phyloP scores from a whole-genome alignment of 1,139 yeast species.

The Taiozyma onychis region DNA sequence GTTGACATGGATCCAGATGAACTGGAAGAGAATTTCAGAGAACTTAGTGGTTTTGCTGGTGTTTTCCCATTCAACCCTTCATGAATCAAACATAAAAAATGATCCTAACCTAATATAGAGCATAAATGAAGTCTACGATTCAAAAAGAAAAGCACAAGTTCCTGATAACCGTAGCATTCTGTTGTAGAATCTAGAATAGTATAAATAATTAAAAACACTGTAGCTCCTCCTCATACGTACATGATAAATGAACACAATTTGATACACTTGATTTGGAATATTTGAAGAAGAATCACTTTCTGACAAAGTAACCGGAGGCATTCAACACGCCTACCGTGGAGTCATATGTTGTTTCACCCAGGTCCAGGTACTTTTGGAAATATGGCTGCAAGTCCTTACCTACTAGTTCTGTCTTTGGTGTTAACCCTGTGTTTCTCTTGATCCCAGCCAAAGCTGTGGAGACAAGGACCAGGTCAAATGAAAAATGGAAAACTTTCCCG shows the following conservation, averaged over 20 bases:
- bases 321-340: conserved; percentile 66
- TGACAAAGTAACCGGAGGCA: conserved; percentile 67
- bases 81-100: conserved; percentile 1
- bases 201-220: not conserved
- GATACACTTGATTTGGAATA: not conserved
- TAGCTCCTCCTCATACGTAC: not conserved
- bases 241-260: not conserved
- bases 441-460: conserved; percentile 88
- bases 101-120: not conserved
- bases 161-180: not conserved
- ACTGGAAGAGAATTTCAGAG: conserved; percentile 19
- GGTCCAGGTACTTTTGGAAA: conserved; percentile 60
- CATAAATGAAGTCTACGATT: not conserved
- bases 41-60: conserved; percentile 19
- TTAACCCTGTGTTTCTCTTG: conserved; percentile 79
- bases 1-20: conserved; percentile 16
- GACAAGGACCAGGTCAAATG: conserved; percentile 69
- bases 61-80: conserved; percentile 25
- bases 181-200: not conserved
- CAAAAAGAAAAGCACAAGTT: too few species aligned
- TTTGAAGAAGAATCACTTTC: conserved; percentile 31
- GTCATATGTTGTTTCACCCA: conserved; percentile 85
- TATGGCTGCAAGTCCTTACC: conserved; percentile 53
- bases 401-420: conserved; percentile 37
- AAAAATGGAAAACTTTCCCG: conserved; percentile 60